A percentile compares a stretch with the other conserved stretches of the same genome.
These are phyloP conservation scores for Tetratostichococcus sp. DNA, from an alignment of 139 green algal species.

Conservation along the genomic window DNA sequence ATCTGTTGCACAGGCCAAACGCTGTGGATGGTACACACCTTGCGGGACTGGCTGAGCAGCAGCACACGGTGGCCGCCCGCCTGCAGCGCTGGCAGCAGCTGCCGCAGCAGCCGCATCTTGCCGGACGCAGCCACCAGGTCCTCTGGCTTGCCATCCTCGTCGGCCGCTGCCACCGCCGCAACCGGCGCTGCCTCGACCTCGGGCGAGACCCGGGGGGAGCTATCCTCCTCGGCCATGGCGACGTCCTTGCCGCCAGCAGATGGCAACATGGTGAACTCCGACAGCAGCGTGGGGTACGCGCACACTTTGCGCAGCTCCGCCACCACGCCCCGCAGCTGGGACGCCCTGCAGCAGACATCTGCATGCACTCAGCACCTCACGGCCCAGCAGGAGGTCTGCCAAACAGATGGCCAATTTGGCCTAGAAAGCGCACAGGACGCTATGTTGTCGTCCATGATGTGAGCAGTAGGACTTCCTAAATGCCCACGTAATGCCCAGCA, in stretches of 20 bases:
- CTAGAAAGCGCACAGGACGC: too few species aligned
- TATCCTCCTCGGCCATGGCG: too few species aligned
- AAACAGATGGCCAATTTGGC: too few species aligned
- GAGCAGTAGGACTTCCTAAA: too few species aligned
- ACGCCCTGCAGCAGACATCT: constrained; percentile 10
- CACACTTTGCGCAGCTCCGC: constrained; percentile 57
- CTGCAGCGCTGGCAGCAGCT: constrained; percentile 45
- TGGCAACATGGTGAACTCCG: constrained; percentile 27
- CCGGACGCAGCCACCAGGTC: constrained; percentile 30
- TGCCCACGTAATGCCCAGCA: too few species aligned
- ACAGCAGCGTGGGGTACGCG: constrained; percentile 45
- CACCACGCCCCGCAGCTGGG: constrained; percentile 42
- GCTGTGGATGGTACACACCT: too few species aligned
- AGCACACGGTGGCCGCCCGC: constrained; percentile 37
- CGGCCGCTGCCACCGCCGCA: background rate
- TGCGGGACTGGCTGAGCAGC: constrained; percentile 49
- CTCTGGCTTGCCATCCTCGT: background rate
- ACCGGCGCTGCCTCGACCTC: background rate
- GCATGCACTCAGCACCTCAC: too few species aligned
- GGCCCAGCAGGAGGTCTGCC: too few species aligned
- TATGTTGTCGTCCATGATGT: too few species aligned
- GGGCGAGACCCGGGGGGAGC: too few species aligned
- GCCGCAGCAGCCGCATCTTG: constrained; percentile 65
- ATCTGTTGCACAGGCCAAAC: too few species aligned
- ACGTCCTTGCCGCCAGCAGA: too few species aligned